phyloP scores from a whole-genome alignment of 148 eudicot species.

The Vaccinium macrocarpon region DNA sequence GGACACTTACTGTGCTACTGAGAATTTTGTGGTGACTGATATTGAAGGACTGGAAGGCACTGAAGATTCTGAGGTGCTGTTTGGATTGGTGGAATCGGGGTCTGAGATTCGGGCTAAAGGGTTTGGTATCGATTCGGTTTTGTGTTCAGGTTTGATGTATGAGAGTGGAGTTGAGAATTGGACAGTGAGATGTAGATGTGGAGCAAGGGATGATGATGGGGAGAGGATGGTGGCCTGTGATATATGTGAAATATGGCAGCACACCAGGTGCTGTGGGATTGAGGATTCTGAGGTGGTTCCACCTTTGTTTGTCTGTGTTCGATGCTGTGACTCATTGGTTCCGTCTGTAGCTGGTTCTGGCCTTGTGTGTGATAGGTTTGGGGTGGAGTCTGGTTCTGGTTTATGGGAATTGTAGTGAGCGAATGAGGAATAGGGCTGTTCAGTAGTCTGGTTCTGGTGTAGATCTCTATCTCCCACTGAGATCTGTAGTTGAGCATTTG shows the following conservation, averaged over 20 bases:
- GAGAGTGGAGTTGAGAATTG: constrained; percentile 77
- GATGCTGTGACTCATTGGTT: constrained; percentile 55
- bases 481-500: too few species aligned
- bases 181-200: constrained; percentile 76
- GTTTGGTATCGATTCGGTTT: constrained; percentile 37
- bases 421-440: neutral
- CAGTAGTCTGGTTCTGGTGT: too few species aligned
- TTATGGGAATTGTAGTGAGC: neutral
- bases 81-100: constrained; percentile 66
- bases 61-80: constrained; percentile 52
- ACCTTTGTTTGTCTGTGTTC: constrained; percentile 57
- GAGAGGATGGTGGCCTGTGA: constrained; percentile 97
- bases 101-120: constrained; percentile 48
- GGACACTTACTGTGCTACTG: constrained; percentile 67
- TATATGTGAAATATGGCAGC: constrained; percentile 86
- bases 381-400: neutral
- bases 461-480: too few species aligned
- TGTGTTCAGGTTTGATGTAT: constrained; percentile 38
- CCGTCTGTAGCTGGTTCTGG: constrained; percentile 25
- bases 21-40: constrained; percentile 35
- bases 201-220: constrained; percentile 88
- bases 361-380: constrained; percentile 10
- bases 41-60: constrained; percentile 37
- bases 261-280: constrained; percentile 75
- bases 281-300: constrained; percentile 69